Base-by-base conservation (phyloP, 768 basidiomycete genomes). In the Tylopilus vinaceipallidus region DNA sequence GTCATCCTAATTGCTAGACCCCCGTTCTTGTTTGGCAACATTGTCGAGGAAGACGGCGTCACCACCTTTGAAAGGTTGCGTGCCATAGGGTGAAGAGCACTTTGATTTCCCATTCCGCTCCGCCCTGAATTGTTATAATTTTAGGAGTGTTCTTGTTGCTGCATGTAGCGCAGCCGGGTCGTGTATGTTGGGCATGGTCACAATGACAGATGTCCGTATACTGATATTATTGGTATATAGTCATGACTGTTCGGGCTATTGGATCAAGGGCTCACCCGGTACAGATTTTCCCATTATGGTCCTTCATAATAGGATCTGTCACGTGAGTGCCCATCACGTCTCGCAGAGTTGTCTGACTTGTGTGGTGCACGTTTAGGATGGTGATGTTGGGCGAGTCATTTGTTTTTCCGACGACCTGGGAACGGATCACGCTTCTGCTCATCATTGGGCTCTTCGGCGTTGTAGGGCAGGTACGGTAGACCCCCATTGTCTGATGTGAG, bases 1-100 rank as follows among this genome's bases (percentile, higher is more conserved):
- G 90, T 92, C 9, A 64, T 94, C 12, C 73, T 93, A 6, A 91
- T 97, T 42, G 88, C 91, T 11, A 75, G 90, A 32, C 93, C 93
- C 0, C 70, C 76, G 1, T 82, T 83, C 44, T 57, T 97, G 6
- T 95, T 97, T 57, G 86, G 84, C 3, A 47, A 52, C 47, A 42
- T 36, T 26, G 17, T 4, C 20, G 37, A 11, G 43, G 29, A n/a
- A 49, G 12, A 29, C 12, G 27, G 6, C 27, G 44, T 52, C 11
- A 53, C 52, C 57, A 4, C 64, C 57, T 14, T 57, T 45, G 67
- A 73, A 59, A 67, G 90, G 42, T 62, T 90, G 38, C 56, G 76
- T 9, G 86, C 86, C 3, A 82, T 91, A 6, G 77, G 75, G 75
- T 84, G 55, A 52, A 47, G 10, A 24, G n/a, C 33, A 30, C n/a